Conservation (phyloP, 2,329 filamentous ascomycete species). For the Monosporascus sp. region DNA sequence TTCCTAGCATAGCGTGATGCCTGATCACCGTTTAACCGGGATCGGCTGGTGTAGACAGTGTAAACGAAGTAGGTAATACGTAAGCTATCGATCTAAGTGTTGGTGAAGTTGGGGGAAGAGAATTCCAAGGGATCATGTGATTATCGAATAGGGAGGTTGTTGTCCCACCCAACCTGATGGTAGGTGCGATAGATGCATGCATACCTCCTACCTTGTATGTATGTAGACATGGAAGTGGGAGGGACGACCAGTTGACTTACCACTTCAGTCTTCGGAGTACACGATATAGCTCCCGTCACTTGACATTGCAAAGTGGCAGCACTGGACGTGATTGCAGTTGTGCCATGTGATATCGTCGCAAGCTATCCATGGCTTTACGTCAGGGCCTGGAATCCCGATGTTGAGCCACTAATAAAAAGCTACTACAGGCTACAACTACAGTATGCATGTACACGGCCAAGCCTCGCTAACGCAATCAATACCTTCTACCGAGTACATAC, state of each 20-base stretch:
- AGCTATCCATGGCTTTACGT: no score
- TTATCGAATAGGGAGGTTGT: neutral
- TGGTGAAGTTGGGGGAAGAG: neutral
- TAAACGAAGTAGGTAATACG: neutral
- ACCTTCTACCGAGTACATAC: no score
- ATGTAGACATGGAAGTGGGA: neutral
- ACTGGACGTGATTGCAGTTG: no score
- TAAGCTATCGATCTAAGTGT: neutral
- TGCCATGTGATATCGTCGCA: no score
- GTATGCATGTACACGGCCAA: no score
- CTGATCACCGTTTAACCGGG: neutral
- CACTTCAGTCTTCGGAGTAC: no score
- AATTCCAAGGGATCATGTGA: neutral
- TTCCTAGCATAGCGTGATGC: neutral
- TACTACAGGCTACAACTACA: no score
- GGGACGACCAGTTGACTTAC: neutral
- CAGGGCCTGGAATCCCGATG: no score
- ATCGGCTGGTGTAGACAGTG: neutral
- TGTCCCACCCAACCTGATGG: neutral
- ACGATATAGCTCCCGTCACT: no score
- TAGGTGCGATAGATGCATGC: neutral
- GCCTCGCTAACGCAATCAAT: no score
- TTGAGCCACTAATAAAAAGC: no score
- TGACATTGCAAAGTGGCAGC: no score
- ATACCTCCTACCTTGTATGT: neutral